Evolutionary conservation across 441 rosid genomes (phyloP).

Genomic region (Mallotus repandus): DNA sequence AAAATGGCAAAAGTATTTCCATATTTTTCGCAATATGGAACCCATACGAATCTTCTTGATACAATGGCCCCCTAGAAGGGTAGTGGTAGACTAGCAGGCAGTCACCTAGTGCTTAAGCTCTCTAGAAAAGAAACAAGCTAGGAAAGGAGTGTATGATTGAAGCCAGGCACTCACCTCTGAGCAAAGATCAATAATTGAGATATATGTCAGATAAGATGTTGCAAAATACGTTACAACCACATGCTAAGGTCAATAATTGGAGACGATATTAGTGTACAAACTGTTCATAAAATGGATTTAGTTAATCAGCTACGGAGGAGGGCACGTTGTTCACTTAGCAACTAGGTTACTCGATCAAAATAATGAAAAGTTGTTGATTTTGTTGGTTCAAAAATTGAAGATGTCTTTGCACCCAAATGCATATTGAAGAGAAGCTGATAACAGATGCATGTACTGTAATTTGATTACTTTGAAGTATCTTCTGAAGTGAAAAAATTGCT

Average conservation of each 20-base stretch:
- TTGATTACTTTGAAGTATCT: slow-evolving; percentile 3
- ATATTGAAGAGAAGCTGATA: not conserved
- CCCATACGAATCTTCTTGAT: not conserved
- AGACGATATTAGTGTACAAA: too few relatives aligned
- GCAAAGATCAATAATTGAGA: too few relatives aligned
- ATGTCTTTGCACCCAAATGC: not conserved
- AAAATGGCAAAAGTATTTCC: slow-evolving; percentile 1
- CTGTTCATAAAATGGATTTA: too few relatives aligned
- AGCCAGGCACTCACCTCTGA: not conserved
- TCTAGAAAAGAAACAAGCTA: not conserved
- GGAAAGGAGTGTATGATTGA: not conserved
- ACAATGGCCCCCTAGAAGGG: not conserved
- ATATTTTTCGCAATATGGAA: not conserved
- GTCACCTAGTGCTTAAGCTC: not conserved
- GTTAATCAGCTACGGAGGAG: too few relatives aligned
- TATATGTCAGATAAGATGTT: too few relatives aligned
- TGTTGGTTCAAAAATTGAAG: not conserved
- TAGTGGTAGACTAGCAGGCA: not conserved
- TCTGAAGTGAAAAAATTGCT: slow-evolving; percentile 16
- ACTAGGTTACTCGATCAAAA: not conserved
- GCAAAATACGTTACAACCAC: too few relatives aligned
- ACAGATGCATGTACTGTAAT: not conserved
- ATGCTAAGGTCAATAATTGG: too few relatives aligned
- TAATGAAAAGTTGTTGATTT: not conserved
- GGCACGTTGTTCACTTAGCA: not conserved